A percentile compares a stretch with the other conserved stretches of the same genome.
Conservation (phyloP, 179 eudicot species). For the Vitellaria paradoxa region DNA sequence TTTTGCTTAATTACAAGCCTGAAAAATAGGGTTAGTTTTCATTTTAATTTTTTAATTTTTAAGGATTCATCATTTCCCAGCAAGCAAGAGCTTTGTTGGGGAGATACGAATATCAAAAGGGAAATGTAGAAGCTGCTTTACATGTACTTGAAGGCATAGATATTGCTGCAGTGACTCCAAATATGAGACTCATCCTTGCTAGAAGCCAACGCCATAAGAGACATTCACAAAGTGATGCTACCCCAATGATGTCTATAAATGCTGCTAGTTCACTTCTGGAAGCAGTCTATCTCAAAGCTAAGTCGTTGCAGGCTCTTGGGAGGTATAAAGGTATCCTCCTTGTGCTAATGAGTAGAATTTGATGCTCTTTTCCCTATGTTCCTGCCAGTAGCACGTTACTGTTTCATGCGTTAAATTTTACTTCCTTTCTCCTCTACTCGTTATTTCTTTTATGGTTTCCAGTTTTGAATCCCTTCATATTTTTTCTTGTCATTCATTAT, state of each 20-base stretch:
- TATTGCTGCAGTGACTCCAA: conserved; percentile 58
- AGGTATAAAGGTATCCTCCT: conserved; percentile 66
- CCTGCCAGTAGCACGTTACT: not conserved
- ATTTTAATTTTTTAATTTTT: not conserved
- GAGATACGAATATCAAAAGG: conserved; percentile 87
- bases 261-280: conserved; percentile 72
- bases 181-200: conserved; percentile 61
- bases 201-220: conserved; percentile 43
- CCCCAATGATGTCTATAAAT: conserved; percentile 58
- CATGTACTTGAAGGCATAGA: conserved; percentile 95
- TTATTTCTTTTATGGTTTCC: not conserved
- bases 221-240: conserved; percentile 40
- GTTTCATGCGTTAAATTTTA: not conserved
- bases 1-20: not conserved
- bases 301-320: conserved; percentile 76
- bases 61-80: conserved; percentile 34
- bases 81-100: conserved; percentile 96
- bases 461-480: too few relatives aligned
- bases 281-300: conserved; percentile 75
- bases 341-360: not conserved
- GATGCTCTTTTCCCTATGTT: not conserved
- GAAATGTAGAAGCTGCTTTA: conserved; percentile 85
- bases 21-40: not conserved
- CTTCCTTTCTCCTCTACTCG: not conserved
- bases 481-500: too few relatives aligned